Base-by-base conservation (phyloP, 192 early-diverging fungal genomes). In the Entophlyctis helioformis region DNA sequence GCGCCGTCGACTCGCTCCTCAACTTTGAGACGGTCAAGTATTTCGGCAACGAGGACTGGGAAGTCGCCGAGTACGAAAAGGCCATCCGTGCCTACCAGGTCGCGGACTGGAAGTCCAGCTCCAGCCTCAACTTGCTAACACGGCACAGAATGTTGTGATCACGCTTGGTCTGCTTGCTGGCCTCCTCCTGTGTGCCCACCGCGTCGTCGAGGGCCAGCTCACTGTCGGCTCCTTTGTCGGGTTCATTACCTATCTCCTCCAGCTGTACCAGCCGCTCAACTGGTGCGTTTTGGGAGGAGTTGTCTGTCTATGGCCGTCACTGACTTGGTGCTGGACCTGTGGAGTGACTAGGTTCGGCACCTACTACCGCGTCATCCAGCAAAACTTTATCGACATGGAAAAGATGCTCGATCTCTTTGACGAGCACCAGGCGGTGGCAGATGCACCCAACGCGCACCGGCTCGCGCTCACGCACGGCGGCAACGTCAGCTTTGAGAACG, bases 11-110 rank as follows among this genome's bases (percentile, higher is more conserved):
- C 56, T 95, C 89, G 36, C 59, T 98, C 43, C 69, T 95, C 37
- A 98, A 98, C 63, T 94, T 94, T 74, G 95, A 98, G 62, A 98
- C 95, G 1, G 95, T 98, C 57, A 98, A 98, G 63, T 96, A 96
- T 59, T 96, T 92, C 66, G 82, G 82, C 51, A 85, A 83, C 33
- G 93, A 96, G 64, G 46, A 64, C 13, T 96, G 82, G 63, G 95
- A 98, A 60, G 64, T 85, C 24, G 51, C 71, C 15, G 71, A 85
- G 34, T 98, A 88, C 57, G 59, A 74, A 13, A 63, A 84, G 23
- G 82, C 89, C 0, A 79, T 98, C 36, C 56, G 62, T 5, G 72
- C 72, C 27, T 92, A 79, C 51, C 87, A 94, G 68, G 60, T 54
- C 1, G 91, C 89, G 25, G 90, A 93, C 48, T 94, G 80, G 72